Percentiles rank a stretch among this genome's conserved stretches.
phyloP scores from a whole-genome alignment of 2,329 filamentous ascomycete species.

The Hymenoscyphus repandus region DNA sequence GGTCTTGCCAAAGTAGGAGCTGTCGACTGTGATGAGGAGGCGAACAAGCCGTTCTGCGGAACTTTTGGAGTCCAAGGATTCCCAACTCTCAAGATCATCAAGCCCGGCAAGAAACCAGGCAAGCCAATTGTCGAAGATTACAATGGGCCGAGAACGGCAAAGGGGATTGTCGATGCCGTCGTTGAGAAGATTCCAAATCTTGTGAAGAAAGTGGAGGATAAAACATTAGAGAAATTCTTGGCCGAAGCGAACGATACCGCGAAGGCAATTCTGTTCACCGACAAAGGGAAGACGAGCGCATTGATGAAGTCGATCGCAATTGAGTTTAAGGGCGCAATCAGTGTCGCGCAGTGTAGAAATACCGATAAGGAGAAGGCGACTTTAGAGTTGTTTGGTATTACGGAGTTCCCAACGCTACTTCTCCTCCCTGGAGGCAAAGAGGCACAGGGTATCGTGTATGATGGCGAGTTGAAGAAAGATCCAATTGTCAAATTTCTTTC shows the following conservation, averaged over 20 bases:
- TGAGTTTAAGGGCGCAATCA: constrained; percentile 78
- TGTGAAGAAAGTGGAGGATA: constrained; percentile 75
- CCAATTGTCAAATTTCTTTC: constrained; percentile 77
- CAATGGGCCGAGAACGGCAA: constrained; percentile 75
- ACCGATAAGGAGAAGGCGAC: constrained; percentile 66
- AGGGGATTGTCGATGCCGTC: constrained; percentile 80
- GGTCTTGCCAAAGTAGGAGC: constrained; percentile 93
- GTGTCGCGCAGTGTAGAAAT: constrained; percentile 72
- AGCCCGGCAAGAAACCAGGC: constrained; percentile 73
- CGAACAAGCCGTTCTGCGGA: constrained; percentile 83
- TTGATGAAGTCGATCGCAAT: constrained; percentile 81
- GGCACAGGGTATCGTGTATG: constrained; percentile 61
- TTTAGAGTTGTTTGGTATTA: constrained; percentile 69
- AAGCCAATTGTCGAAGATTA: constrained; percentile 88
- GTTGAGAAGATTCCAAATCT: constrained; percentile 87
- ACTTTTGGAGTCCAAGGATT: constrained; percentile 88
- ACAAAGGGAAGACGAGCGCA: constrained; percentile 84
- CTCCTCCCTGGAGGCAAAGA: constrained; percentile 66
- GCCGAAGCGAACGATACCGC: constrained; percentile 59
- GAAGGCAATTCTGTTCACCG: constrained; percentile 88
- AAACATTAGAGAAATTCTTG: constrained; percentile 72
- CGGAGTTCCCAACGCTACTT: constrained; percentile 73
- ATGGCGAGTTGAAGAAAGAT: constrained; percentile 81
- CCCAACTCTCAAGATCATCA: constrained; percentile 90
- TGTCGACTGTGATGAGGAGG: constrained; percentile 89